A percentile compares a stretch with the other conserved stretches of the same genome.
phyloP scores from a whole-genome alignment of 352 stramenopile genomes.

The Phytophthora pluvialis region DNA sequence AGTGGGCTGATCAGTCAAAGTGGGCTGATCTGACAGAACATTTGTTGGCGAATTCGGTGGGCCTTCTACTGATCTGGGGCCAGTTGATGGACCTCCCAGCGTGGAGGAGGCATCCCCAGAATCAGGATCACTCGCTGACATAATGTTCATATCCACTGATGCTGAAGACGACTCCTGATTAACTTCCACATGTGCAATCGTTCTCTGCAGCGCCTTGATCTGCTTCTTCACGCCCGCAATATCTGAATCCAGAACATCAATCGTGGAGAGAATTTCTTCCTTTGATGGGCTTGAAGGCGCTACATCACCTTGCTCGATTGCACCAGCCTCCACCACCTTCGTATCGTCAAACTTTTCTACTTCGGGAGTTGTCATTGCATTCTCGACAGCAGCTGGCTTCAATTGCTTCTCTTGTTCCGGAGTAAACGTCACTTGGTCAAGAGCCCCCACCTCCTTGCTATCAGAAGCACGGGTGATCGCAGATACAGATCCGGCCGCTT shows the following conservation, averaged over 20 bases:
- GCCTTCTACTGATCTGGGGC: neutral
- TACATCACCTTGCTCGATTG: constrained; percentile 15
- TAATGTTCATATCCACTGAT: constrained; percentile 41
- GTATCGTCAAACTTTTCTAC: constrained; percentile 3
- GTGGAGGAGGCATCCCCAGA: neutral
- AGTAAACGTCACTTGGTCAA: constrained; percentile 6
- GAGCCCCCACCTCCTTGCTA: neutral
- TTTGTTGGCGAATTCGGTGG: constrained; percentile 5
- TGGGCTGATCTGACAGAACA: neutral
- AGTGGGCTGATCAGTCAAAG: constrained; percentile 2
- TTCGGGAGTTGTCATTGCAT: constrained; percentile 1
- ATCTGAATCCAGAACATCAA: constrained; percentile 74
- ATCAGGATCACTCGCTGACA: constrained; percentile 29
- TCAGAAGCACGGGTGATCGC: neutral
- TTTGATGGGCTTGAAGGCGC: constrained; percentile 54
- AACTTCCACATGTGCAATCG: constrained; percentile 55
- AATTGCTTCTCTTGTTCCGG: constrained; percentile 21
- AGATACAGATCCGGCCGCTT: constrained; percentile 2
- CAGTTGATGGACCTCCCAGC: constrained; percentile 2
- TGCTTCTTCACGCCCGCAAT: constrained; percentile 79
- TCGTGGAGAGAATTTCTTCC: constrained; percentile 80
- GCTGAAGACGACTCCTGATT: constrained; percentile 54
- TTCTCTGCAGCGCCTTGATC: constrained; percentile 58
- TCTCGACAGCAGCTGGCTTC: constrained; percentile 1
- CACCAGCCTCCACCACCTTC: constrained; percentile 11